These are phyloP conservation scores for Ophiocordyceps camponoti-floridani DNA, from an alignment of 2,329 filamentous ascomycete species.

Conservation along the genomic window DNA sequence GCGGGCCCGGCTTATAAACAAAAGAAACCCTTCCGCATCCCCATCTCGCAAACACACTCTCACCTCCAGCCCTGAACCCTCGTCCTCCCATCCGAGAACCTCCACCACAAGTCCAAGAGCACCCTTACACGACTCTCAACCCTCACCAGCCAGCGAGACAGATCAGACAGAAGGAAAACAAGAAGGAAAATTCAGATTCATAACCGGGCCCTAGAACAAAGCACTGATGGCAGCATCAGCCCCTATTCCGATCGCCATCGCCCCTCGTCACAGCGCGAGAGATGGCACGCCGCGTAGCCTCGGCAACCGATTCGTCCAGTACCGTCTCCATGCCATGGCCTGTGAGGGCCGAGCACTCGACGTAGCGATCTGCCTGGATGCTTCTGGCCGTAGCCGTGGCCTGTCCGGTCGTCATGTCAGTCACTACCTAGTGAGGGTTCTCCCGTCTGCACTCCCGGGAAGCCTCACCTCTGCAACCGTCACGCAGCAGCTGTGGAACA, in stretches of 20 bases:
- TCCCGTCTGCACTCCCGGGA: not conserved
- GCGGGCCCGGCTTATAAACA: too few relatives aligned
- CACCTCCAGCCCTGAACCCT: not conserved
- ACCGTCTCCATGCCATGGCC: conserved; percentile 15
- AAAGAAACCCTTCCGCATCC: too few relatives aligned
- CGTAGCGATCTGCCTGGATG: conserved; percentile 12
- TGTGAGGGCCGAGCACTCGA: conserved; percentile 18
- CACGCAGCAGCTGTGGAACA: conserved; percentile 8
- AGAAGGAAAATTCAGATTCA: not conserved
- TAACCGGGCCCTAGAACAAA: not conserved
- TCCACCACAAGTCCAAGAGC: not conserved
- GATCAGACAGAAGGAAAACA: not conserved
- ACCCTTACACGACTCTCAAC: not conserved
- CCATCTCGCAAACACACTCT: not conserved
- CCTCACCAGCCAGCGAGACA: not conserved
- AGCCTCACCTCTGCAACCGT: conserved; percentile 10
- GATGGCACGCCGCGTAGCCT: conserved; percentile 7
- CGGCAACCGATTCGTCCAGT: conserved; percentile 9
- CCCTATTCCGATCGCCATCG: not conserved
- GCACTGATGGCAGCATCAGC: not conserved
- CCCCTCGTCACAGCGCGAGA: not conserved
- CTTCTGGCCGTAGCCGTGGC: conserved; percentile 13
- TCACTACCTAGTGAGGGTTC: too few relatives aligned
- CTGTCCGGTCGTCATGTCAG: conserved; percentile 5
- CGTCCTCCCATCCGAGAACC: not conserved